Base-by-base conservation (phyloP, 352 stramenopile genomes). In the Elongisporangium prolatum region DNA sequence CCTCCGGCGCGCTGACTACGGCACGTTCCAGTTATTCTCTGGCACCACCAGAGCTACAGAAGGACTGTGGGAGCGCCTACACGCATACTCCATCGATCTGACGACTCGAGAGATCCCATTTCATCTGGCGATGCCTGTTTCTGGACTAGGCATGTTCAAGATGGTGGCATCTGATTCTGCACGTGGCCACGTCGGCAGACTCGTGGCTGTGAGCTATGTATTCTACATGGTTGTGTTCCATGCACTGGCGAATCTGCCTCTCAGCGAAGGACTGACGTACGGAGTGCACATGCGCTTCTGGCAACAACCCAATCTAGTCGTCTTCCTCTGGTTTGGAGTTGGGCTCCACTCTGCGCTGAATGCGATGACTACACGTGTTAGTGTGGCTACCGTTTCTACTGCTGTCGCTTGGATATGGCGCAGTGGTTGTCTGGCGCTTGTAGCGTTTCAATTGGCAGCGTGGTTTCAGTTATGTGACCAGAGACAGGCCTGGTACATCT, bases 221-320 rank as follows among this genome's bases (percentile, higher is more conserved):
- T 95, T 98, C 60, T 98, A 99, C 67, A 74, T 98, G 60, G n/a
- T 94, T 16, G 77, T 97, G 6, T 99, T 98, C 68, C 95, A 98
- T 71, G 77, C 87, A 10, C 70, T 99, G 0, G 84, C 91, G 18
- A 99, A 99, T 66, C 69, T 99, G 16, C 95, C 95, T 34, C 76
- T 99, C 21, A 83, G 74, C 34, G 89, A 98, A 70, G 75, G 75
- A 0, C 84, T 99, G 16, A 78, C 98, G 17, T 98, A 93, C 58
- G 96, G 91, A 1, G 89, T 98, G 17, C 94, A 99, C 68, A 95
- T 95, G 86, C 85, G 90, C 34, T 97, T 97, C 59, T 97, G 88
- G 88, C 92, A 97, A 67, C 92, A 99, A 52, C 93, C 92, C 4
- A 98, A 98, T 56, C 71, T 98, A 13, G 28, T 98, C 2, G 68